Percentiles rank a stretch among this genome's conserved stretches.
phyloP scores from a whole-genome alignment of 2,329 filamentous ascomycete genomes.

The Ophiostoma ips region DNA sequence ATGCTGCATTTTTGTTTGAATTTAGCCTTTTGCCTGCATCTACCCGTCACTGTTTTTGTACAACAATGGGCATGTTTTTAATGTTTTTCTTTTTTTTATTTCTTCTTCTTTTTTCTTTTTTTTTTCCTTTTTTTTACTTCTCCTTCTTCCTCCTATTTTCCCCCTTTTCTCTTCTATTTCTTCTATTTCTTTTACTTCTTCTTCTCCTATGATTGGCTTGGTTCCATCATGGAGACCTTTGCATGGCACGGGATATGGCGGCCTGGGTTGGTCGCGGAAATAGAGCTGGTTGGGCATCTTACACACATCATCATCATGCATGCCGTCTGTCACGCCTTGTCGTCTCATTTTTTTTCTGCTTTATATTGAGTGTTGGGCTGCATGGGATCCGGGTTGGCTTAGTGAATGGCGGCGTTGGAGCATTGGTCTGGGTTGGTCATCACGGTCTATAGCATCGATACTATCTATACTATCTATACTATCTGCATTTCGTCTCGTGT shows the following conservation, averaged over 20 bases:
- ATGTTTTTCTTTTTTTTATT: background rate
- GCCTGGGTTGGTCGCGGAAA: no score
- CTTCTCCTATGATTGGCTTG: no score
- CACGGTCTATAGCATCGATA: no score
- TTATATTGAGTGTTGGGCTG: background rate
- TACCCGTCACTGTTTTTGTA: background rate
- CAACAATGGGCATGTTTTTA: background rate
- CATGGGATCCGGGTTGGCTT: background rate
- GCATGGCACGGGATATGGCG: background rate
- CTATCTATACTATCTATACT: no score
- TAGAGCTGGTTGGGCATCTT: no score
- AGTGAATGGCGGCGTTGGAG: no score
- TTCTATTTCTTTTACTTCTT: background rate
- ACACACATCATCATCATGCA: background rate
- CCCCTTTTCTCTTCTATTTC: background rate
- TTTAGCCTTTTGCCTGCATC: background rate
- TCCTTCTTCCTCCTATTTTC: no score
- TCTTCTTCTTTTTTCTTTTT: background rate
- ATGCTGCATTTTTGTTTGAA: background rate
- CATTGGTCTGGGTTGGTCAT: no score
- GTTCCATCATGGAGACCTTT: constrained; percentile 1
- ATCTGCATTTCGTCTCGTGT: no score
- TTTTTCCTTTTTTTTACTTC: background rate
- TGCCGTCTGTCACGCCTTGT: background rate
- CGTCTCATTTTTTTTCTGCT: no score